A percentile compares a stretch with the other conserved stretches of the same genome.
Evolutionary conservation across 371 early-diverging fungal genomes (phyloP).

Genomic region (Lichtheimia ornata): DNA sequence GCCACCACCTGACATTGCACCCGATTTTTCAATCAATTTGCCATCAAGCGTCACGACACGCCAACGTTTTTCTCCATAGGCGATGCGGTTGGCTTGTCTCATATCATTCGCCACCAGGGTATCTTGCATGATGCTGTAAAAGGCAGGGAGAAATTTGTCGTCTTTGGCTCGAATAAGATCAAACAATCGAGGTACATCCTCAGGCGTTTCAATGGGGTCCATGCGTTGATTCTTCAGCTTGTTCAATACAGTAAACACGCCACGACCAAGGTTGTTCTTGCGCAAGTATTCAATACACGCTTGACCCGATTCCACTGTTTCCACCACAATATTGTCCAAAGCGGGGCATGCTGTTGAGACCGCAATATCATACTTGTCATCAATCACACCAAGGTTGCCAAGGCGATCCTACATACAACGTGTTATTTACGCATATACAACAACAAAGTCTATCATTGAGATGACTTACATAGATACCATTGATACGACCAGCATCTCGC

Average conservation of each 20-base stretch:
- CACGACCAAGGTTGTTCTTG: slow-evolving; percentile 86
- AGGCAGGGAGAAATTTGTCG: slow-evolving; percentile 76
- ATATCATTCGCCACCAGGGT: slow-evolving; percentile 93
- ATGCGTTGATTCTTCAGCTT: slow-evolving; percentile 61
- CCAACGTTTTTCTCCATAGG: slow-evolving; percentile 82
- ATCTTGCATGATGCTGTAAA: slow-evolving; percentile 90
- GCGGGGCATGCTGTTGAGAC: slow-evolving; percentile 90
- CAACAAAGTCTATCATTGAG: background rate
- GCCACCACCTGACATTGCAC: slow-evolving; percentile 98
- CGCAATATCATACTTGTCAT: slow-evolving; percentile 95
- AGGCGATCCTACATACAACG: slow-evolving; percentile 71
- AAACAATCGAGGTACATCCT: slow-evolving; percentile 86
- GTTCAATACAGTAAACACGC: slow-evolving; percentile 89
- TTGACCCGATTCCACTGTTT: slow-evolving; percentile 91
- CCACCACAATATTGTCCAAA: slow-evolving; percentile 95
- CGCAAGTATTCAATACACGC: slow-evolving; percentile 92
- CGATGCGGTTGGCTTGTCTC: slow-evolving; percentile 91
- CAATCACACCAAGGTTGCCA: slow-evolving; percentile 96
- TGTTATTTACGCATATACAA: background rate
- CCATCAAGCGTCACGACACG: slow-evolving; percentile 98
- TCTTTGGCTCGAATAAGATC: slow-evolving; percentile 89
- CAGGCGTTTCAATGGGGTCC: slow-evolving; percentile 70
- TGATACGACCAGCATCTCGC: slow-evolving; percentile 78
- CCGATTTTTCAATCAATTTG: slow-evolving; percentile 93
- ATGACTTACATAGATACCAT: slow-evolving; percentile 75